Base-by-base conservation (phyloP, 441 rosid genomes). In the Dalechampia spathulata region DNA sequence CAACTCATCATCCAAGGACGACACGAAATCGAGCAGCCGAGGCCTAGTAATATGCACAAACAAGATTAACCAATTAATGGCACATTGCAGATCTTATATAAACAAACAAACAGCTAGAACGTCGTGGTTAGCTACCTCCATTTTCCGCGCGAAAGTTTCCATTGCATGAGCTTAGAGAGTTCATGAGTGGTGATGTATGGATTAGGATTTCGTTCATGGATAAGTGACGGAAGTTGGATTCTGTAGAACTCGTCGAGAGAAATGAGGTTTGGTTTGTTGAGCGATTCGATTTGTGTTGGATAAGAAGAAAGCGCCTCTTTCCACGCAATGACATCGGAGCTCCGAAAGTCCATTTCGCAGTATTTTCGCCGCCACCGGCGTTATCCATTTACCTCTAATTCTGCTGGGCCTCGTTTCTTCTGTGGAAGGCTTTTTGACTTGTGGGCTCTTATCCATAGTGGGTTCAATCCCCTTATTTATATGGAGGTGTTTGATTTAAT, bases 121-220 rank as follows among this genome's bases (percentile, higher is more conserved):
- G 34, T 3, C 8, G 34, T 30, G 34, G 8, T 30, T 3, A 23
- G 17, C 23, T 52, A 87, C 92, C 96, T 76, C 93, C 95, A 91
- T 63, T 91, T 91, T 1, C 95, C 95, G 25, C 98, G 96, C 19
- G 90, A 67, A 67, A 86, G 96, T 68, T 91, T 87, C 95, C 98
- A 91, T 45, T 70, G 76, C 90, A 91, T 79, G 68, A 87, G 85
- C 62, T 74, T 74, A 56, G 86, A 74, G 71, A 91, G 95, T 69
- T 91, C 96, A 20, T 82, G 39, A 32, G 73, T 74, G 73, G 87
- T 78, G 68, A 91, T 62, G 78, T 76, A 63, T 26, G 95, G 95
- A 53, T 68, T 76, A 79, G 96, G 95, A 82, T 78, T 80, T 66
- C 98, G 80, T 39, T 64, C 52, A 53, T 49, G 80, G 62, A 91